Percentiles rank a stretch among this genome's conserved stretches.
Evolutionary conservation across 306 rosid genomes (phyloP).

Genomic region (Lathyrus aphaca): DNA sequence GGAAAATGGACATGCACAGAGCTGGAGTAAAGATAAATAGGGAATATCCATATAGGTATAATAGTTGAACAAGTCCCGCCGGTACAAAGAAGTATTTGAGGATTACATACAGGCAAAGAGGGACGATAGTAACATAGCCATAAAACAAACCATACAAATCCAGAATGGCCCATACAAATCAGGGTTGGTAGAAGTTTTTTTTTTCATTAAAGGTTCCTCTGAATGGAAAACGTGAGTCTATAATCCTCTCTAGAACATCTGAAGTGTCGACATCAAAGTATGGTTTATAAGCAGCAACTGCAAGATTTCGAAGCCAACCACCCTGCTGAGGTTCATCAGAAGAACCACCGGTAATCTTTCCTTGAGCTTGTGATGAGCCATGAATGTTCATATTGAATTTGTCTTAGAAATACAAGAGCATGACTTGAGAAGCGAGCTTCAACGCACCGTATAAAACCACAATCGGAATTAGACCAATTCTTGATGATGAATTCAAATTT

Average conservation of each 20-base stretch:
- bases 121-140: conserved; percentile 85
- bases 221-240: conserved; percentile 82
- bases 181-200: conserved; percentile 78
- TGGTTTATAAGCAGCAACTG: conserved; percentile 74
- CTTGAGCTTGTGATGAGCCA: conserved; percentile 72
- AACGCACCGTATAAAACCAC: no score
- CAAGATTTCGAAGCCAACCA: conserved; percentile 72
- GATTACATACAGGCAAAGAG: conserved; percentile 71
- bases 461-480: no score
- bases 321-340: conserved; percentile 81
- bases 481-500: no score
- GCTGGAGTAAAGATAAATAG: conserved; percentile 90
- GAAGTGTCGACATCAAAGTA: conserved; percentile 90
- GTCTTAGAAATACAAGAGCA: no score
- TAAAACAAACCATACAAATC: conserved; percentile 95
- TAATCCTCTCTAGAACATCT: conserved; percentile 84
- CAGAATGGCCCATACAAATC: conserved; percentile 99
- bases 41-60: conserved; percentile 96
- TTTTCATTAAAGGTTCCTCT: conserved; percentile 88
- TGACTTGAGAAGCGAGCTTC: no score
- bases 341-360: conserved; percentile 83
- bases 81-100: conserved; percentile 96
- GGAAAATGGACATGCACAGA: conserved; percentile 87
- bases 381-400: no score
- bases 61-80: conserved; percentile 81